phyloP scores from a whole-genome alignment of 768 basidiomycete species.

The Rhodotorula diobovata region DNA sequence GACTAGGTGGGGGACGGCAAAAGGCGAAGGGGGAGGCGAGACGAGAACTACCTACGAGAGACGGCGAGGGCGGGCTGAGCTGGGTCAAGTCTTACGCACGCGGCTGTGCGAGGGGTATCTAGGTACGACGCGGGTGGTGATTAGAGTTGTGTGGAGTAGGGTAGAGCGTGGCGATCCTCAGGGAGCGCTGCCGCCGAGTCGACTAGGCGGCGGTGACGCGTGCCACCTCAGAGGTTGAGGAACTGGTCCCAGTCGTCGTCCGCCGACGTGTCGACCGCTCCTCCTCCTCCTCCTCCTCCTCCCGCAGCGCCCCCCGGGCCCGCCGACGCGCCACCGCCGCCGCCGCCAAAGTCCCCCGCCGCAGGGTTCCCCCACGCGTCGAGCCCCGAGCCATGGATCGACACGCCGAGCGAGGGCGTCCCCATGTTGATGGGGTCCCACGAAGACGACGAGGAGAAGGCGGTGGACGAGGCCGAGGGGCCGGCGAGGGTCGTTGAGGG shows the following conservation, averaged over 20 bases:
- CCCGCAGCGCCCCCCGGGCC: too few species aligned
- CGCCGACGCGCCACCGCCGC: too few species aligned
- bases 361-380: slow-evolving; percentile 15
- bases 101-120: too few species aligned
- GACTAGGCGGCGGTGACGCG: not conserved
- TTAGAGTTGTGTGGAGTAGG: too few species aligned
- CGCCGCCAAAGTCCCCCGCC: not conserved
- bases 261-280: not conserved
- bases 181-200: not conserved
- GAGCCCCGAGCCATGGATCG: not conserved
- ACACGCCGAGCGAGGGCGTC: slow-evolving; percentile 20
- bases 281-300: too few species aligned
- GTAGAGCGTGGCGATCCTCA: not conserved
- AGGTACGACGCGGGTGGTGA: too few species aligned
- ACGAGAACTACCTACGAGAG: too few species aligned
- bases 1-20: too few species aligned
- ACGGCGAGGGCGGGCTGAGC: too few species aligned
- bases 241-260: slow-evolving; percentile 25
- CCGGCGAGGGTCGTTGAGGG: not conserved
- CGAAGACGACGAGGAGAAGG: not conserved
- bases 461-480: not conserved
- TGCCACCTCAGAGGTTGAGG: slow-evolving; percentile 5
- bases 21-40: not conserved
- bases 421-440: slow-evolving; percentile 22
- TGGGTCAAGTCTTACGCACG: too few species aligned